phyloP scores from a whole-genome alignment of 192 early-diverging fungal species.

The Linnemannia zychae region DNA sequence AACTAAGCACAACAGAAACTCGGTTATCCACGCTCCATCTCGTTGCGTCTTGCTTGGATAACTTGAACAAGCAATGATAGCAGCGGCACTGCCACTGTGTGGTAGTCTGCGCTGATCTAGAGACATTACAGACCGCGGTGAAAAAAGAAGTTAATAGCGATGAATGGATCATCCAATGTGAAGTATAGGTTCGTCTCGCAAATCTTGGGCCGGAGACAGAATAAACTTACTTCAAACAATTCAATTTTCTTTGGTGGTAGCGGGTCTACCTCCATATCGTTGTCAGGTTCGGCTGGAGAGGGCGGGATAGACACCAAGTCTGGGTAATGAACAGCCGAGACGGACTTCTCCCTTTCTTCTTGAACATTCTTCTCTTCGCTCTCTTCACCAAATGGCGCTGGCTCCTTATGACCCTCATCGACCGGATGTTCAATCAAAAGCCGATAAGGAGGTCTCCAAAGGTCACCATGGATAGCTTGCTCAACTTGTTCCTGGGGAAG shows the following conservation, averaged over 20 bases:
- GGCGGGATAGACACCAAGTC: conserved; percentile 24
- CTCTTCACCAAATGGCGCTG: conserved; percentile 2
- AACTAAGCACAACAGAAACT: not conserved
- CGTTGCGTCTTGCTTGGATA: conserved; percentile 6
- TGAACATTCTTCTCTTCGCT: conserved; percentile 19
- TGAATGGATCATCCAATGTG: no score
- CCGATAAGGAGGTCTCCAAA: not conserved
- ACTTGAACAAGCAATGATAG: not conserved
- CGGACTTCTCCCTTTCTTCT: not conserved
- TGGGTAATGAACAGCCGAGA: not conserved
- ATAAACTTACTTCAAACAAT: conserved; percentile 10
- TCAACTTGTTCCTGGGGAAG: not conserved
- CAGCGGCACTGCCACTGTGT: not conserved
- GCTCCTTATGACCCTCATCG: not conserved
- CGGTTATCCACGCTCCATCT: not conserved
- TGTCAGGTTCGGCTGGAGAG: conserved; percentile 31
- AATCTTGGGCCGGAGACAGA: no score
- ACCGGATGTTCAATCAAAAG: not conserved
- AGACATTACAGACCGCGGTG: not conserved
- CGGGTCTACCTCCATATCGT: not conserved
- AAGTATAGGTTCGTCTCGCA: not conserved
- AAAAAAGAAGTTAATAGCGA: not conserved
- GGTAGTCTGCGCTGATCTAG: not conserved
- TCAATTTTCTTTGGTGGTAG: not conserved
- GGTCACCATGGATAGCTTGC: not conserved